Conservation (phyloP, 495 filamentous ascomycete genomes). For the Xylaria curta region DNA sequence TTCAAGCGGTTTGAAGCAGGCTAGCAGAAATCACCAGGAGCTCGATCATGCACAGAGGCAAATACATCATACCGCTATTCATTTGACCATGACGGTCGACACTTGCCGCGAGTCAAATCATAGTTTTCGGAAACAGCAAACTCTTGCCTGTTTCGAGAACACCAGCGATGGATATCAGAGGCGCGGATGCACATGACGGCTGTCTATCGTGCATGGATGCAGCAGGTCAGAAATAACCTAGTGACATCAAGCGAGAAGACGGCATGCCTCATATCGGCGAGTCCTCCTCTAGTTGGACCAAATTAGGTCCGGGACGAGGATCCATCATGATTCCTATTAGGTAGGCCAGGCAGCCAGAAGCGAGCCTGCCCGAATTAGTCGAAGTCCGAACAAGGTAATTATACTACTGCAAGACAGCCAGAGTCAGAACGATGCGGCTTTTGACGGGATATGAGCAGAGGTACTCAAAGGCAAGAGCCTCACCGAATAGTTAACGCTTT, state of each 20-base stretch:
- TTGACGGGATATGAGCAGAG: neutral
- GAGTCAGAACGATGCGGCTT: conserved; percentile 16
- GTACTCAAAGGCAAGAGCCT: conserved; percentile 8
- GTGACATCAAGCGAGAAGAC: neutral
- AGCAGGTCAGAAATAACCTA: neutral
- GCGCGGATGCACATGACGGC: neutral
- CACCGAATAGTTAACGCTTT: conserved; percentile 16
- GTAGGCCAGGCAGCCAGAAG: conserved; percentile 1
- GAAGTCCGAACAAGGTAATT: neutral
- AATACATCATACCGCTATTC: neutral
- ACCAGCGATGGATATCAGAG: neutral
- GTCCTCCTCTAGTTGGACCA: conserved; percentile 7
- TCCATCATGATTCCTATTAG: neutral
- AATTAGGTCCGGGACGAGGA: neutral
- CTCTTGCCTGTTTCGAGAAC: neutral
- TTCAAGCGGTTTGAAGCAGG: neutral
- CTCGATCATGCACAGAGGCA: neutral
- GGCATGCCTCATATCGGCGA: neutral
- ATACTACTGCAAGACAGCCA: conserved; percentile 12
- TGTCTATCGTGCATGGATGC: neutral
- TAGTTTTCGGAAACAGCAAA: neutral
- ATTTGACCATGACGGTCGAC: neutral
- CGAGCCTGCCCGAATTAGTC: neutral
- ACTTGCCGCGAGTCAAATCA: conserved; percentile 11
- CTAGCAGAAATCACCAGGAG: neutral